Conservation (phyloP, 1,284 basidiomycete genomes). For the Mrakiaceae sp. region DNA sequence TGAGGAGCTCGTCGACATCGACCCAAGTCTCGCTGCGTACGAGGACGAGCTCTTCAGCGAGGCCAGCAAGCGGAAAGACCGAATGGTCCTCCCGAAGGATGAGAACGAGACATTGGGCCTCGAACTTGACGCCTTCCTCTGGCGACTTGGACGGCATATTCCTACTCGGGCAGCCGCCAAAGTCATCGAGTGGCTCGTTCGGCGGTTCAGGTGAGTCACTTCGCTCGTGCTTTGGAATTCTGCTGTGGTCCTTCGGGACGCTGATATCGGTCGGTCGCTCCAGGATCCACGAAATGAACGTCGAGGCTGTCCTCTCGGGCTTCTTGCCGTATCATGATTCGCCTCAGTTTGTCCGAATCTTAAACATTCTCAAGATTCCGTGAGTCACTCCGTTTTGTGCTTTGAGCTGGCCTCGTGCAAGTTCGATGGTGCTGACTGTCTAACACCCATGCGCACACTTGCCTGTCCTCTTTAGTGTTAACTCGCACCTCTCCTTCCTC, state of each 20-base stretch:
- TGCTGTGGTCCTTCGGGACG: neutral
- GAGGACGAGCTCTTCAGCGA: slow-evolving; percentile 76
- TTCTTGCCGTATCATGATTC: slow-evolving; percentile 95
- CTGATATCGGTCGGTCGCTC: neutral
- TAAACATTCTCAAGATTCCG: slow-evolving; percentile 69
- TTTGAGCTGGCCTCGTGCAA: neutral
- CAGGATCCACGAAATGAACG: slow-evolving; percentile 89
- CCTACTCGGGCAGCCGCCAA: slow-evolving; percentile 72
- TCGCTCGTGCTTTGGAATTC: neutral
- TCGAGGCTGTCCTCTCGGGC: slow-evolving; percentile 61
- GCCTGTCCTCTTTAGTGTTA: neutral
- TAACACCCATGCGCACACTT: neutral
- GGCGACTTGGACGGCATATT: slow-evolving; percentile 65
- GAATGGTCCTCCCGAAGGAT: slow-evolving; percentile 63
- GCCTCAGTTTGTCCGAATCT: slow-evolving; percentile 85
- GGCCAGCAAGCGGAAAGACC: slow-evolving; percentile 59
- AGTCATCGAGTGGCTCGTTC: slow-evolving; percentile 91
- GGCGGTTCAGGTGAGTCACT: slow-evolving; percentile 65
- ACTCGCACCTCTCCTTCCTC: slow-evolving; percentile 19
- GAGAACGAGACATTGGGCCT: slow-evolving; percentile 52
- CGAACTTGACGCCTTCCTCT: slow-evolving; percentile 53
- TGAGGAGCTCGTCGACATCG: slow-evolving; percentile 51
- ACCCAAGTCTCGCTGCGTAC: slow-evolving; percentile 40
- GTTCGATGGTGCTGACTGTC: neutral
- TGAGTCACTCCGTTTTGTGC: slow-evolving; percentile 23